Evolutionary conservation across 2,329 filamentous ascomycete species (phyloP).

Genomic region (Hymenoscyphus fraxineus): DNA sequence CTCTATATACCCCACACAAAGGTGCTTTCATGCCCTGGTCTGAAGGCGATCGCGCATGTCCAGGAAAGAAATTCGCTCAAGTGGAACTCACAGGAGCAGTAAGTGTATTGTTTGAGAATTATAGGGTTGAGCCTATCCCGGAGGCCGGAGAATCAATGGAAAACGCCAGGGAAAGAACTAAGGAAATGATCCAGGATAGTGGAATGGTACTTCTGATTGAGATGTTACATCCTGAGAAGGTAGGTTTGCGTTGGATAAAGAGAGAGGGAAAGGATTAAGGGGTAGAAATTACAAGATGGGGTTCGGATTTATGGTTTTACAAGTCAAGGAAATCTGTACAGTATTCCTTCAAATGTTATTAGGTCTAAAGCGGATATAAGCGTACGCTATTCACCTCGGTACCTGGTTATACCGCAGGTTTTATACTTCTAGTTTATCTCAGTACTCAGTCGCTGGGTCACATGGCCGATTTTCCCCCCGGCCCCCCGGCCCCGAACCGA

Average conservation of each 20-base stretch:
- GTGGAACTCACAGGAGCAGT: conserved; percentile 32
- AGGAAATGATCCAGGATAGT: conserved; percentile 1
- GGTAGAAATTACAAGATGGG: neutral
- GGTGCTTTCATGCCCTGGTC: conserved; percentile 28
- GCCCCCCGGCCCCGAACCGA: no score
- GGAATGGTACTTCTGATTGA: conserved; percentile 4
- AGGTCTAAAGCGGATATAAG: no score
- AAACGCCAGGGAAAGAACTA: neutral
- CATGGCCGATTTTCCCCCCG: no score
- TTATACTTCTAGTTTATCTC: no score
- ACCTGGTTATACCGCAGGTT: no score
- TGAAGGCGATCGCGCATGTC: conserved; percentile 29
- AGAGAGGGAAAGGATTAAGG: neutral
- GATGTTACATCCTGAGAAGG: conserved; percentile 7
- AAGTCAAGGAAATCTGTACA: no score
- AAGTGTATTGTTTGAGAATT: conserved; percentile 14
- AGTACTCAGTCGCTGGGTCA: no score
- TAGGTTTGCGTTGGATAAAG: neutral
- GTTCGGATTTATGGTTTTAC: no score
- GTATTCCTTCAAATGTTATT: no score
- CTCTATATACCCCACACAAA: neutral
- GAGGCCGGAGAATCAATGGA: neutral
- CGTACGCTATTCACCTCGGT: no score
- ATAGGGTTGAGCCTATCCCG: conserved; percentile 13
- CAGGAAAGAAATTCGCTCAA: conserved; percentile 33